Conservation (phyloP, 2,329 filamentous ascomycete species). For the Alternaria novae-zelandiae region DNA sequence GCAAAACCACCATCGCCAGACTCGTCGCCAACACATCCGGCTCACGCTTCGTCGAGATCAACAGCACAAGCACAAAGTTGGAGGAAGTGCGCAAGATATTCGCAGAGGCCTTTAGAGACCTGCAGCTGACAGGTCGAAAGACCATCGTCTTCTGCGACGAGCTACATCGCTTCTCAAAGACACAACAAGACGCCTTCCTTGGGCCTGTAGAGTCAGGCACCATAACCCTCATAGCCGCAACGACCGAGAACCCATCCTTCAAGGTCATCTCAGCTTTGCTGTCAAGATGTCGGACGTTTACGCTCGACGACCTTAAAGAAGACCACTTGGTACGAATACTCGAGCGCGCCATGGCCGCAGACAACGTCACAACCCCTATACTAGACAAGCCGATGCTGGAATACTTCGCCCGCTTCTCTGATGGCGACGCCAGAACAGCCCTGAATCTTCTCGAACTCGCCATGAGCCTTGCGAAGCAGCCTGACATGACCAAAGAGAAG, state of each 20-base stretch:
- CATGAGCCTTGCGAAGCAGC: conserved; percentile 73
- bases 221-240: conserved; percentile 91
- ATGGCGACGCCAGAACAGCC: conserved; percentile 91
- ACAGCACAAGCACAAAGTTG: conserved; percentile 87
- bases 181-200: conserved; percentile 93
- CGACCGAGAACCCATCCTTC: conserved; percentile 96
- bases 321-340: conserved; percentile 77
- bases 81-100: conserved; percentile 94
- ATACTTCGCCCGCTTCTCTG: conserved; percentile 85
- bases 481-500: conserved; percentile 72
- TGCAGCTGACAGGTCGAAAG: conserved; percentile 80
- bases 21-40: conserved; percentile 85
- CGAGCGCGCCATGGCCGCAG: conserved; percentile 71
- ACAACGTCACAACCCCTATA: conserved; percentile 63
- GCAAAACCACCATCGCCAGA: conserved; percentile 90
- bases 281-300: conserved; percentile 90
- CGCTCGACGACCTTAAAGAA: conserved; percentile 74
- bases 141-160: conserved; percentile 99
- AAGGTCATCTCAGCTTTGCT: conserved; percentile 87
- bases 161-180: conserved; percentile 89
- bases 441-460: conserved; percentile 92
- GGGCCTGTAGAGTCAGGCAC: conserved; percentile 90
- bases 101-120: conserved; percentile 79
- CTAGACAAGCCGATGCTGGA: conserved; percentile 77
- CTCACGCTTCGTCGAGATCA: conserved; percentile 86